Conservation (phyloP, 495 filamentous ascomycete species). For the Xylaria palmicola region DNA sequence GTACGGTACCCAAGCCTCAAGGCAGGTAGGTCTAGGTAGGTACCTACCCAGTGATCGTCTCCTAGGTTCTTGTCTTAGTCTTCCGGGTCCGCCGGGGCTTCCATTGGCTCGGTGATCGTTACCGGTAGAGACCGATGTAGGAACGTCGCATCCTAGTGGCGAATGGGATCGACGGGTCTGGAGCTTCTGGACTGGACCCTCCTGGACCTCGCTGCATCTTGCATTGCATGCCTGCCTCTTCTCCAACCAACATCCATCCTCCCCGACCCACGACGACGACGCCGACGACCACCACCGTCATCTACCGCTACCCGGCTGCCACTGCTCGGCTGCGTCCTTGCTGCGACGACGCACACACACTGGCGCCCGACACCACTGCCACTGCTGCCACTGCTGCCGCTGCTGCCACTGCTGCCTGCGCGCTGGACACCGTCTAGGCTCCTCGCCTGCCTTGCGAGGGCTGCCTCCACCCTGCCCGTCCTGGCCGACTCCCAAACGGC, state of each 20-base stretch:
- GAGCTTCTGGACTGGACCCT: conserved; percentile 7
- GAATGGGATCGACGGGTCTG: neutral
- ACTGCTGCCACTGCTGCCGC: neutral
- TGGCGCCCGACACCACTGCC: neutral
- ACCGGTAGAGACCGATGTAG: conserved; percentile 13
- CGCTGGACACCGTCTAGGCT: too few species aligned
- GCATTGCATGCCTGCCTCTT: conserved; percentile 15
- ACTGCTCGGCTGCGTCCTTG: neutral
- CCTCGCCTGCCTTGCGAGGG: neutral
- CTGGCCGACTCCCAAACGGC: neutral
- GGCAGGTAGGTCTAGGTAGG: neutral
- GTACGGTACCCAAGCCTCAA: too few species aligned
- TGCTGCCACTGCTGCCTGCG: neutral
- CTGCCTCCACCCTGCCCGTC: neutral
- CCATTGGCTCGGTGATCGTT: conserved; percentile 4
- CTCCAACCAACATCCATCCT: conserved; percentile 7
- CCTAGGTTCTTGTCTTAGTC: conserved; percentile 6
- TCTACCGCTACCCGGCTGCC: conserved; percentile 1
- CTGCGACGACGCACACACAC: neutral
- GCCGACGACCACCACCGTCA: neutral
- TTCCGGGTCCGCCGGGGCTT: neutral
- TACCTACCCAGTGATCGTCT: conserved; percentile 11
- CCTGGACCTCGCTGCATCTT: conserved; percentile 15
- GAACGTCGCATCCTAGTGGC: conserved; percentile 4
- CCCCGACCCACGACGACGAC: neutral